A percentile compares a stretch with the other conserved stretches of the same genome.
Conservation (phyloP, 2,329 filamentous ascomycete species). For the Venturia pyrina region DNA sequence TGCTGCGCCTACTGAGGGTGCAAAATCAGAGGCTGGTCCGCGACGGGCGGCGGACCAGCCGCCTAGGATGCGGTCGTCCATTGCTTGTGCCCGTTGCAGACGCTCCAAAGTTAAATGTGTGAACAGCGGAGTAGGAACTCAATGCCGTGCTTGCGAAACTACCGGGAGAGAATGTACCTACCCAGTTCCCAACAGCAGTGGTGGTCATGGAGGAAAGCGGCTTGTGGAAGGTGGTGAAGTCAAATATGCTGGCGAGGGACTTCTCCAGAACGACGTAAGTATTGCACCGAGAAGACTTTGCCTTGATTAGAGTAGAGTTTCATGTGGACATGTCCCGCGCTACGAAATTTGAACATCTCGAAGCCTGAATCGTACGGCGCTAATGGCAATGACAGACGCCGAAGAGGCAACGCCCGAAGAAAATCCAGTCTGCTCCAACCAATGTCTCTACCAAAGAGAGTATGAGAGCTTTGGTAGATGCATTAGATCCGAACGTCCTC, state of each 20-base stretch:
- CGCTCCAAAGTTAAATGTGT: slow-evolving; percentile 82
- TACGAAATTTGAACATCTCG: not conserved
- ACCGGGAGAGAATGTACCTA: slow-evolving; percentile 65
- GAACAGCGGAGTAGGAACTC: slow-evolving; percentile 61
- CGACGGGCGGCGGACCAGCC: slow-evolving; percentile 19
- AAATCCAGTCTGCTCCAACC: slow-evolving; percentile 26
- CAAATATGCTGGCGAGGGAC: not conserved
- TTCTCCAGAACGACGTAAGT: slow-evolving; percentile 7
- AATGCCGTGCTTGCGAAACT: slow-evolving; percentile 65
- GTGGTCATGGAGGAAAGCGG: slow-evolving; percentile 23
- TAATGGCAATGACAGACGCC: slow-evolving; percentile 21
- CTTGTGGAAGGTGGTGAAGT: not conserved
- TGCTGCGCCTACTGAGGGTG: slow-evolving; percentile 17
- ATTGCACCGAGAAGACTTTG: not conserved
- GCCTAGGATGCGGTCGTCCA: slow-evolving; percentile 59
- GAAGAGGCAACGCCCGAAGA: slow-evolving; percentile 25
- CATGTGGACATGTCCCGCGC: not conserved
- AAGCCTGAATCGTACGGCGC: not conserved
- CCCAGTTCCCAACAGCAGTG: slow-evolving; percentile 41
- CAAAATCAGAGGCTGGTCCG: slow-evolving; percentile 11
- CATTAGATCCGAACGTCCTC: slow-evolving; percentile 51
- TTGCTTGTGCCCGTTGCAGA: slow-evolving; percentile 66
- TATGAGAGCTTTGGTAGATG: slow-evolving; percentile 40
- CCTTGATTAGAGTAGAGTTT: not conserved
- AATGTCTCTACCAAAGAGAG: slow-evolving; percentile 35